Conservation (phyloP, 1,284 basidiomycete genomes). For the Violaceomyces palustris region DNA sequence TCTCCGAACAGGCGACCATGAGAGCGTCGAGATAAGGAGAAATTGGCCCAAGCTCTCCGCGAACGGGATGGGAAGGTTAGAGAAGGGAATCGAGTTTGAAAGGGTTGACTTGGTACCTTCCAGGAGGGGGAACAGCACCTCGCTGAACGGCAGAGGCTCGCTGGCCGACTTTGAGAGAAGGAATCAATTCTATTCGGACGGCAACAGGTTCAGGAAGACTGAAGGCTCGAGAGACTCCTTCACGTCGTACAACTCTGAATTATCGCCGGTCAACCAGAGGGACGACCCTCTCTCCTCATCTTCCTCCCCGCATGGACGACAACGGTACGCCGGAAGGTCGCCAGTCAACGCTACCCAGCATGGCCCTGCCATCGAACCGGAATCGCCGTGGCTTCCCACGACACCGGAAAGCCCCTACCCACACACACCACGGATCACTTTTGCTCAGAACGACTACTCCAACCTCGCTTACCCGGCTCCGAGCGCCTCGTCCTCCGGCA, state of each 20-base stretch:
- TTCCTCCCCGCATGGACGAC: conserved; percentile 3
- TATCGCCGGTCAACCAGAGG: not conserved
- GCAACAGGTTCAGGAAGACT: no score
- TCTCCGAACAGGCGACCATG: conserved; percentile 9
- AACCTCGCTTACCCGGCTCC: no score
- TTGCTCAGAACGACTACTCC: no score
- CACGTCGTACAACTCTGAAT: conserved; percentile 1
- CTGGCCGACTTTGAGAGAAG: no score
- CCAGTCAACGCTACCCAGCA: not conserved
- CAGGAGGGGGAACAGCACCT: not conserved
- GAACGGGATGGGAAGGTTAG: not conserved
- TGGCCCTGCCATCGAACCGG: not conserved
- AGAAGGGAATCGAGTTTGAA: not conserved
- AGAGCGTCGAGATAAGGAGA: conserved; percentile 5
- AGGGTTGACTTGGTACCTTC: not conserved
- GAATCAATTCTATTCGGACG: no score
- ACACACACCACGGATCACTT: no score
- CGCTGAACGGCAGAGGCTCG: no score
- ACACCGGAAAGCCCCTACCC: conserved; percentile 17
- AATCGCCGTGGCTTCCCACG: conserved; percentile 12
- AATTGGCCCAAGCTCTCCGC: no score
- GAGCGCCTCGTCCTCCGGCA: no score
- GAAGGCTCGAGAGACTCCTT: not conserved
- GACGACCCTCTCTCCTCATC: conserved; percentile 2
- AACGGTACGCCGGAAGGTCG: conserved; percentile 1